Evolutionary conservation across 1,284 basidiomycete species (phyloP).

Genomic region (Ceratobasidium sp.): DNA sequence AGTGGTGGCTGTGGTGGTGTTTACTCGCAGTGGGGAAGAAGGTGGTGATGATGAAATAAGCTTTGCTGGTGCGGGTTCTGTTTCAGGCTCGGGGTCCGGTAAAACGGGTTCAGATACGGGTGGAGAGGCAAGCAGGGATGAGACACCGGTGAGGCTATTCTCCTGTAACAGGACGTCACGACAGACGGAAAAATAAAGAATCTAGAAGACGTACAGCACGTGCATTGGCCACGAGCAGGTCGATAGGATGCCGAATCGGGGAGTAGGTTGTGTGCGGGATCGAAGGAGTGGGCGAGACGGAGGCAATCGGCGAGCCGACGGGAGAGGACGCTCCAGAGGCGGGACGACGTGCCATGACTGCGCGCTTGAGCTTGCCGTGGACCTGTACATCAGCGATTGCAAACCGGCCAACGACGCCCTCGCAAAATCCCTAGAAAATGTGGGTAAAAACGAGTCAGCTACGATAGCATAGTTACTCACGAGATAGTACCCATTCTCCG

Average conservation of each 20-base stretch:
- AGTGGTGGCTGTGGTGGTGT: slow-evolving; percentile 9
- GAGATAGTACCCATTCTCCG: slow-evolving; percentile 68
- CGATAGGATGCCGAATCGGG: slow-evolving; percentile 21
- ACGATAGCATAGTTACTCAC: slow-evolving; percentile 61
- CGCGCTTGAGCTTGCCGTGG: slow-evolving; percentile 81
- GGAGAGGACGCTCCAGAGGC: slow-evolving; percentile 53
- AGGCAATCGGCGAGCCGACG: slow-evolving; percentile 51
- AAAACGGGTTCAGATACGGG: slow-evolving; percentile 29
- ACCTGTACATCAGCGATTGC: slow-evolving; percentile 76
- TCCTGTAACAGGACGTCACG: neutral
- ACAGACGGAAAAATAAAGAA: slow-evolving; percentile 1
- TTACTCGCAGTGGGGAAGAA: slow-evolving; percentile 18
- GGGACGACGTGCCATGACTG: slow-evolving; percentile 76
- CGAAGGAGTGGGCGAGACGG: slow-evolving; percentile 50
- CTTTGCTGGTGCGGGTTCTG: slow-evolving; percentile 4
- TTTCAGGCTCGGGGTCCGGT: slow-evolving; percentile 28
- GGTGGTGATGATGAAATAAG: slow-evolving; percentile 27
- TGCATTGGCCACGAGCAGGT: slow-evolving; percentile 3
- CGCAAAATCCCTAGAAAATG: slow-evolving; percentile 78
- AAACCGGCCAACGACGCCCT: slow-evolving; percentile 91
- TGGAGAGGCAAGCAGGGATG: slow-evolving; percentile 14
- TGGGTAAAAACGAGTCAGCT: slow-evolving; percentile 10
- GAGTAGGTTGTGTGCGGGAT: slow-evolving; percentile 43
- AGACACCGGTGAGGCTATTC: slow-evolving; percentile 7
- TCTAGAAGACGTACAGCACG: slow-evolving; percentile 37